phyloP scores from a whole-genome alignment of 208 protist species.

The Trypanosomatidae sp. region DNA sequence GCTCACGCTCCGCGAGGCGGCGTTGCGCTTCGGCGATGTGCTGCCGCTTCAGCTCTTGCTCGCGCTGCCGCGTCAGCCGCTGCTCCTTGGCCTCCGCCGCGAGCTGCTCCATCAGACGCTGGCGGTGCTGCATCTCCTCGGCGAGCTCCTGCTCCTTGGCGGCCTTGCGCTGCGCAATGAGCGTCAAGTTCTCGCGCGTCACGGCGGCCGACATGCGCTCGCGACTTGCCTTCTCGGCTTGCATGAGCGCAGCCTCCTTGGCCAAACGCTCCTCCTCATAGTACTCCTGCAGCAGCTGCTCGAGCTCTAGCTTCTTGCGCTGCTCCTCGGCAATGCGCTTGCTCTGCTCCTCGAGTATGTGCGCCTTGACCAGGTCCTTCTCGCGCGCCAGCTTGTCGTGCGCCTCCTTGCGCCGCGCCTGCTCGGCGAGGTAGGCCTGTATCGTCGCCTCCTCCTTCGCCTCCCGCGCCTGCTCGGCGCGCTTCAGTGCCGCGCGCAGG shows the following conservation, averaged over 20 bases:
- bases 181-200: slow-evolving; percentile 50
- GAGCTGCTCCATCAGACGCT: slow-evolving; percentile 64
- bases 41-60: slow-evolving; percentile 61
- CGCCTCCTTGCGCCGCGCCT: slow-evolving; percentile 49
- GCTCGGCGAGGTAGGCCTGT: slow-evolving; percentile 59
- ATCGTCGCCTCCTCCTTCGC: slow-evolving; percentile 75
- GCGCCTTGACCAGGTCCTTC: slow-evolving; percentile 55
- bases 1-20: slow-evolving; percentile 58
- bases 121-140: slow-evolving; percentile 73
- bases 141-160: slow-evolving; percentile 36
- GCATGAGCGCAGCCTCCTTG: slow-evolving; percentile 49
- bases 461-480: slow-evolving; percentile 57
- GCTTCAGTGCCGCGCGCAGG: slow-evolving; percentile 51
- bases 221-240: slow-evolving; percentile 50
- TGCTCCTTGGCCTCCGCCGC: slow-evolving; percentile 68
- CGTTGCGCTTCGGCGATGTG: slow-evolving; percentile 62
- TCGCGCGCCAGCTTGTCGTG: slow-evolving; percentile 58
- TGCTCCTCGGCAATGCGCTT: slow-evolving; percentile 69
- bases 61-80: slow-evolving; percentile 48
- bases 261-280: slow-evolving; percentile 79
- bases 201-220: slow-evolving; percentile 50
- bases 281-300: slow-evolving; percentile 79
- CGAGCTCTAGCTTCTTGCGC: slow-evolving; percentile 70
- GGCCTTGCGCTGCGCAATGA: slow-evolving; percentile 48
- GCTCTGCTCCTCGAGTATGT: slow-evolving; percentile 75